Conservation (phyloP, 2,329 filamentous ascomycete genomes). For the Trichoderma sp. region DNA sequence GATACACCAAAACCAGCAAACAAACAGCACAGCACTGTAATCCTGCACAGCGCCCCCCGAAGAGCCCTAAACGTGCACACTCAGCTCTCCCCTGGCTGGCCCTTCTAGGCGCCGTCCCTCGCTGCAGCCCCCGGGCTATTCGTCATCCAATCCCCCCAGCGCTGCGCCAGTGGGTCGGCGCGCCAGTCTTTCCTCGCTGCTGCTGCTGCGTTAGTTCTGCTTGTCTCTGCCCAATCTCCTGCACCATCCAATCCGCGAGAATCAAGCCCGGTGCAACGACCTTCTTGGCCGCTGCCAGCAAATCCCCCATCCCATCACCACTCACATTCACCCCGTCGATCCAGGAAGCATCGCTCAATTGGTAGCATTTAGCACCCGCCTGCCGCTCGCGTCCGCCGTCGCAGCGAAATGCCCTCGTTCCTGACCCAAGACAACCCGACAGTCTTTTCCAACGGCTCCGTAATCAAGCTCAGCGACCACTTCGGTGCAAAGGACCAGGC, state of each 20-base stretch:
- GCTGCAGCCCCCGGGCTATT: constrained; percentile 9
- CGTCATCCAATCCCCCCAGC: constrained; percentile 17
- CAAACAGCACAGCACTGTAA: neutral
- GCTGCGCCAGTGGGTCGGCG: constrained; percentile 21
- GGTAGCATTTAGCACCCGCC: constrained; percentile 22
- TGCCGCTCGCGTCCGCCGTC: constrained; percentile 18
- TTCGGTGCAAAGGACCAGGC: constrained; percentile 40
- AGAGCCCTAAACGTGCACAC: neutral
- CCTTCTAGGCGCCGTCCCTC: neutral
- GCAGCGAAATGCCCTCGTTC: constrained; percentile 55
- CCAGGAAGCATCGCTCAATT: constrained; percentile 23
- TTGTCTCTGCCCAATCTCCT: constrained; percentile 21
- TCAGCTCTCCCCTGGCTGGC: neutral
- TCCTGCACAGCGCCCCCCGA: neutral
- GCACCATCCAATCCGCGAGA: constrained; percentile 15
- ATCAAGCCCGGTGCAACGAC: constrained; percentile 2
- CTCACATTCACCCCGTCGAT: neutral
- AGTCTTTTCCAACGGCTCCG: constrained; percentile 44
- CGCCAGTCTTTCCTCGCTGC: constrained; percentile 17
- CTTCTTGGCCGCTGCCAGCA: constrained; percentile 5
- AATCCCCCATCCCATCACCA: neutral
- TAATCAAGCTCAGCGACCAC: constrained; percentile 46
- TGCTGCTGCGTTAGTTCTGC: constrained; percentile 8
- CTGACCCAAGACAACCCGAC: constrained; percentile 49
- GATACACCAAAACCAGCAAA: neutral